phyloP scores from a whole-genome alignment of 805 yeast genomes.

The Debaryomyces maramus region DNA sequence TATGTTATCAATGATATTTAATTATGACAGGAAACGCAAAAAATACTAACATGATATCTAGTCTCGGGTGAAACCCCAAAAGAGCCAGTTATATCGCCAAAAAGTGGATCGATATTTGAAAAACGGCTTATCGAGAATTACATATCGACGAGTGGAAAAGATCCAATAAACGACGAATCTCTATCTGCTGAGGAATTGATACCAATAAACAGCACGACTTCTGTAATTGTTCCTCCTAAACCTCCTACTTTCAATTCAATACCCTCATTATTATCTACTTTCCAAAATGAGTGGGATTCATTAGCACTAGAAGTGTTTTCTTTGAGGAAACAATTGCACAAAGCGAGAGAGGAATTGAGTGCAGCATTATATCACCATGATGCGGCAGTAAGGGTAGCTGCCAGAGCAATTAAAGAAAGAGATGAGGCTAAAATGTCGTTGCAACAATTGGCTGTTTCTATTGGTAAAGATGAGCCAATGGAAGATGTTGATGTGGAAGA shows the following conservation, averaged over 20 bases:
- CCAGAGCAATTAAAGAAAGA: conserved; percentile 69
- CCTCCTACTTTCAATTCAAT: conserved; percentile 62
- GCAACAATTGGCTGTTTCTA: conserved; percentile 49
- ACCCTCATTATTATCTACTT: conserved; percentile 70
- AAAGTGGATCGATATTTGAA: conserved; percentile 72
- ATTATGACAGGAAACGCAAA: not conserved
- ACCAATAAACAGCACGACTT: conserved; percentile 20
- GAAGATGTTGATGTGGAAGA: conserved; percentile 1
- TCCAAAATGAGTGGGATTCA: conserved; percentile 91
- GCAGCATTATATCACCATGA: conserved; percentile 81
- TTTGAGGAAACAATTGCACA: conserved; percentile 67
- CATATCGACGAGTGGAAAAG: conserved; percentile 62
- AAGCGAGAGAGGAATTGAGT: conserved; percentile 70
- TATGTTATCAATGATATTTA: conserved; percentile 12
- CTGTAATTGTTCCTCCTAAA: conserved; percentile 33
- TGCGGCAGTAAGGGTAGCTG: conserved; percentile 86
- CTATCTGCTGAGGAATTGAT: conserved; percentile 60
- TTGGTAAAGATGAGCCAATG: conserved; percentile 24
- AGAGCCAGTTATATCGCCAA: conserved; percentile 76
- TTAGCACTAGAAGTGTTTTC: conserved; percentile 77
- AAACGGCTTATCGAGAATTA: conserved; percentile 57
- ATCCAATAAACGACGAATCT: conserved; percentile 73
- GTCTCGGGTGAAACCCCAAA: conserved; percentile 69
- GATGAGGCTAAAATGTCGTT: conserved; percentile 73
- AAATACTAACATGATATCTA: conserved; percentile 16